Evolutionary conservation across 768 basidiomycete species (phyloP).

Genomic region (Suillus luteus): DNA sequence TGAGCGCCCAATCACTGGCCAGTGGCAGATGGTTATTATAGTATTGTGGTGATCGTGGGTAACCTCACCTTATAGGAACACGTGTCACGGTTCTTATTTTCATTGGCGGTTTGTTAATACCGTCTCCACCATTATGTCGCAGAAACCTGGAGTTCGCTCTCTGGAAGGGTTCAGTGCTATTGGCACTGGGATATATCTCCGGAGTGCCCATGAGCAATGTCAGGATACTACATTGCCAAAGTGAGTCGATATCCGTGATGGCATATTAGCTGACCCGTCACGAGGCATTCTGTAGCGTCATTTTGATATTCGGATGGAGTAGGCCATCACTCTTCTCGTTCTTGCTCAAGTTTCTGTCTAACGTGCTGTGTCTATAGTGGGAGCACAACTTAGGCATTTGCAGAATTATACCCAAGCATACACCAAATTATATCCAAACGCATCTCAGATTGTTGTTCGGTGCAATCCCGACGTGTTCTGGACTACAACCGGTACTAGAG

Average conservation of each 20-base stretch:
- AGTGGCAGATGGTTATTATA: neutral
- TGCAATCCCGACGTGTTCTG: conserved; percentile 25
- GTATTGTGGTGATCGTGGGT: neutral
- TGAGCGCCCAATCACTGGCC: neutral
- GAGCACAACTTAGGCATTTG: conserved; percentile 28
- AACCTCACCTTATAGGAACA: neutral
- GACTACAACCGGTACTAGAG: conserved; percentile 16
- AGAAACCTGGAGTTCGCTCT: neutral
- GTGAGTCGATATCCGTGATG: conserved; percentile 18
- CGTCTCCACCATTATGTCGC: neutral
- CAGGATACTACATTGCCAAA: conserved; percentile 19
- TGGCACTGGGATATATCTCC: conserved; percentile 7
- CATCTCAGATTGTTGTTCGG: conserved; percentile 31
- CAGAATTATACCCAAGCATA: conserved; percentile 29
- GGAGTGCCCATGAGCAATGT: neutral
- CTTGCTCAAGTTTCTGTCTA: neutral
- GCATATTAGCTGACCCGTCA: conserved; percentile 7
- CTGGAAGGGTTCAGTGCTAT: conserved; percentile 5
- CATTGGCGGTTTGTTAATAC: neutral
- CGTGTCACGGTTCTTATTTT: neutral
- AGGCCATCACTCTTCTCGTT: conserved; percentile 1
- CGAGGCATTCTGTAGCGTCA: conserved; percentile 20
- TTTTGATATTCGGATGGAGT: conserved; percentile 35
- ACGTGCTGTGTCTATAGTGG: conserved; percentile 22
- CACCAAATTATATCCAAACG: conserved; percentile 27